Base-by-base conservation (phyloP, 2,329 filamentous ascomycete species). In the Pleomassaria siparia region DNA sequence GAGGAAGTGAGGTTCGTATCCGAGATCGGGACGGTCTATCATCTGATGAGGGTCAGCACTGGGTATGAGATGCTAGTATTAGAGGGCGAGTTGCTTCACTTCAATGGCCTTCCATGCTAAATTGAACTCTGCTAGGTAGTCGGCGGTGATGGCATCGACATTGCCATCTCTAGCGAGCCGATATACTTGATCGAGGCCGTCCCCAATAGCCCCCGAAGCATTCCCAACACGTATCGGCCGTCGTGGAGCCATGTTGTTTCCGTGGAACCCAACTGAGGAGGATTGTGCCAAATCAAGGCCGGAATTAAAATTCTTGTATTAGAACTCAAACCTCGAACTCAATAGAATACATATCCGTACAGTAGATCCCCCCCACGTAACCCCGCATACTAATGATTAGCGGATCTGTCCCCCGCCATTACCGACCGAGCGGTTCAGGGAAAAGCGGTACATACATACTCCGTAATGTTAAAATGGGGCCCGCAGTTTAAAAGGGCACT, bases 101-200 rank as follows among this genome's bases (percentile, higher is more conserved):
- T 66, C 60, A 28, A 67, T 62, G 9, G 65, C 65, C 48, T 63
- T 62, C 63, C 63, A 68, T 2, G 62, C 62, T 21, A 70, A 53
- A 48, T 69, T 69, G 46, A 55, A 54, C 40, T 70, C 69, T 5
- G 65, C 64, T 5, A 71, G 59, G 56, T 69, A 72, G 49, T 72
- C 69, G 8, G 66, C 68, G 13, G 63, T 66, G 25, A 71, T 67
- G 12, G 62, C 55, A 47, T 71, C 64, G 8, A 64, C 51, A 15
- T 52, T 29, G 28, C 58, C 58, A 39, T 53, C 51, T 11, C 52
- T 50, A n/a, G 62, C 60, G 18, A 60, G 55, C 8, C 50, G 48
- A 39, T 63, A 64, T 25, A 67, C 43, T 36, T 67, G 62, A 42
- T 67, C 58, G 21, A 62, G 53, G 30, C 64, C 63, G 49, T 69